These are phyloP conservation scores for Psophocarpus tetragonolobus DNA, from an alignment of 306 rosid species.

Conservation along the genomic window DNA sequence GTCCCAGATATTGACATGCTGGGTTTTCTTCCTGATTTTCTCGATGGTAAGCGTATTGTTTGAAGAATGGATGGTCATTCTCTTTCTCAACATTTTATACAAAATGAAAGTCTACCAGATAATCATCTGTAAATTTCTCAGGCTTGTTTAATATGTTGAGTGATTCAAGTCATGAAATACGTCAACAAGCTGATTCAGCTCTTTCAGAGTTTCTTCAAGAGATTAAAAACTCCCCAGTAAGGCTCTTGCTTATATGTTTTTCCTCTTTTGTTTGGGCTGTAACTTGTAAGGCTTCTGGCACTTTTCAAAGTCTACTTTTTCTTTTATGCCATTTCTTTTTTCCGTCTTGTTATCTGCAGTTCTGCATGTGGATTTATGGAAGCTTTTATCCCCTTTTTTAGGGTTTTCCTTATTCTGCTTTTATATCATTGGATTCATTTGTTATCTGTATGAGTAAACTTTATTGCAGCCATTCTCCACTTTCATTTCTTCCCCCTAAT, in stretches of 20 bases:
- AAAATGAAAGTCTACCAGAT: conserved; percentile 32
- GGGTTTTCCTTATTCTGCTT: conserved; percentile 1
- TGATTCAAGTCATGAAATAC: conserved; percentile 95
- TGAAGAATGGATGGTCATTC: neutral
- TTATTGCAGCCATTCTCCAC: neutral
- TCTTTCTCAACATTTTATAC: neutral
- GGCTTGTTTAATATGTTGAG: conserved; percentile 98
- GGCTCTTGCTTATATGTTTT: conserved; percentile 43
- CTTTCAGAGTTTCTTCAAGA: conserved; percentile 99
- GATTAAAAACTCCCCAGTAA: conserved; percentile 98
- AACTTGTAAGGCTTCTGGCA: conserved; percentile 49
- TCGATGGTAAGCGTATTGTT: conserved; percentile 61
- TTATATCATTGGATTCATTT: neutral
- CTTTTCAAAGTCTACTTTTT: conserved; percentile 18
- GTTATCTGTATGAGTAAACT: neutral
- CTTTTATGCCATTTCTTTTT: neutral
- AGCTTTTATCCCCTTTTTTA: neutral
- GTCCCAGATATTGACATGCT: conserved; percentile 99
- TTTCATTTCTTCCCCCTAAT: neutral
- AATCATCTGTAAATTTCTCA: conserved; percentile 45
- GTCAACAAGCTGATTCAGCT: conserved; percentile 99
- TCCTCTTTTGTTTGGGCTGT: conserved; percentile 23
- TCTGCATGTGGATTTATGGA: conserved; percentile 15
- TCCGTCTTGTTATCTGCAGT: neutral
- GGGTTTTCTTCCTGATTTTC: conserved; percentile 96